Percentiles rank a stretch among this genome's conserved stretches.
phyloP scores from a whole-genome alignment of 805 yeast genomes.

The Ogataea populi-albae region DNA sequence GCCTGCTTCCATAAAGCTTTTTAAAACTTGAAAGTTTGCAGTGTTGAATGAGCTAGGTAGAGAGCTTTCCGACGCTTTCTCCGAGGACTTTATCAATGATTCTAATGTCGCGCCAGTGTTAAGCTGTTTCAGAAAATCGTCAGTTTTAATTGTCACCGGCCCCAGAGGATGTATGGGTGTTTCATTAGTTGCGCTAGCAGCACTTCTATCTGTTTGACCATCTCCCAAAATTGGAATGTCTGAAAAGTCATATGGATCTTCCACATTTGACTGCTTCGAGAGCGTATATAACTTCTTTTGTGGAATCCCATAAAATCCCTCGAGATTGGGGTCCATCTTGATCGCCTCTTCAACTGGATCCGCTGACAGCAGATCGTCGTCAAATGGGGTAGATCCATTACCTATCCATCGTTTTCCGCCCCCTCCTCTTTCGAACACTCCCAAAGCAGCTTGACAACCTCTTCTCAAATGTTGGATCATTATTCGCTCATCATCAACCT shows the following conservation, averaged over 20 bases:
- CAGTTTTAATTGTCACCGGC: slow-evolving; percentile 25
- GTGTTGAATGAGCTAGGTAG: slow-evolving; percentile 4
- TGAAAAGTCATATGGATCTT: slow-evolving; percentile 26
- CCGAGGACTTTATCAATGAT: no score
- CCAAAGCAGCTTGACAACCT: no score
- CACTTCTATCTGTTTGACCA: neutral
- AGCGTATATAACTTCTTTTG: slow-evolving; percentile 2
- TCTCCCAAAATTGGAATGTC: slow-evolving; percentile 16
- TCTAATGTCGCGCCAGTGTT: no score
- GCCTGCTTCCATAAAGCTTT: slow-evolving; percentile 14
- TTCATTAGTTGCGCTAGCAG: neutral
- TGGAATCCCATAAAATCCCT: slow-evolving; percentile 23
- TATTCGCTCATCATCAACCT: no score
- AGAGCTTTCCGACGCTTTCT: neutral
- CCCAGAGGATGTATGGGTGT: slow-evolving; percentile 2
- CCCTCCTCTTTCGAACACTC: no score
- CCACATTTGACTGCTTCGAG: neutral
- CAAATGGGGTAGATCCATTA: slow-evolving; percentile 15
- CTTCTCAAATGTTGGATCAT: no score
- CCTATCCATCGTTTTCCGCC: no score
- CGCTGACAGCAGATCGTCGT: slow-evolving; percentile 11
- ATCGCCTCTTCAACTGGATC: slow-evolving; percentile 20
- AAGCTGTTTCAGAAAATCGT: slow-evolving; percentile 16
- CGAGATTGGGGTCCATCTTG: slow-evolving; percentile 29
- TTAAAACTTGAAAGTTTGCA: slow-evolving; percentile 3